These are phyloP conservation scores for Lasiosphaeriaceae sp. DNA, from an alignment of 495 filamentous ascomycete genomes.

Conservation along the genomic window DNA sequence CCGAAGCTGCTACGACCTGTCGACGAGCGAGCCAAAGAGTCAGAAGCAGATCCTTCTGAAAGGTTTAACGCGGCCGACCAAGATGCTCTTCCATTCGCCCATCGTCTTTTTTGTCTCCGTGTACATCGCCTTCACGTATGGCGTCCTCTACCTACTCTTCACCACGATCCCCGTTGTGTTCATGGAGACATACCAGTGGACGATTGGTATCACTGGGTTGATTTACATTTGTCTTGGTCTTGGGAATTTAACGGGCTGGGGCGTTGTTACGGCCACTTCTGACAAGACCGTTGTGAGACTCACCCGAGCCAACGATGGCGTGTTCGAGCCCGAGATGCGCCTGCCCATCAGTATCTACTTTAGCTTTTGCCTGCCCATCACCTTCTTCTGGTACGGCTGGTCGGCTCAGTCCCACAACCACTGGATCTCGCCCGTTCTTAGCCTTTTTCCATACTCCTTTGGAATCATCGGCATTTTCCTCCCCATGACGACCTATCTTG, in stretches of 20 bases:
- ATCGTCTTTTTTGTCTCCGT: slow-evolving; percentile 66
- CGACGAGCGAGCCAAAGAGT: slow-evolving; percentile 7
- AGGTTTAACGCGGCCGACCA: slow-evolving; percentile 50
- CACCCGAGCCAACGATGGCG: slow-evolving; percentile 45
- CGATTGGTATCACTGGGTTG: slow-evolving; percentile 32
- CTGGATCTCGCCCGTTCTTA: slow-evolving; percentile 52
- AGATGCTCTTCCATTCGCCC: slow-evolving; percentile 56
- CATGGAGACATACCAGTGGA: slow-evolving; percentile 46
- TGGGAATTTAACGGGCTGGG: slow-evolving; percentile 37
- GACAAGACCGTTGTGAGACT: slow-evolving; percentile 40
- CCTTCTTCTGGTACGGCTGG: slow-evolving; percentile 50
- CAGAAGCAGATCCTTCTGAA: slow-evolving; percentile 28
- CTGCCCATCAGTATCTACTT: slow-evolving; percentile 38
- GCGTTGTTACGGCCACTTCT: slow-evolving; percentile 31
- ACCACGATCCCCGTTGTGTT: slow-evolving; percentile 65
- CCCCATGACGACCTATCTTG: slow-evolving; percentile 54
- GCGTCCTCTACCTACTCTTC: slow-evolving; percentile 74
- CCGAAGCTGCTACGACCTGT: slow-evolving; percentile 31
- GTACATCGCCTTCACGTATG: slow-evolving; percentile 74
- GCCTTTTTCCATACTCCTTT: slow-evolving; percentile 45
- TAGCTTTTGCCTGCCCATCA: slow-evolving; percentile 35
- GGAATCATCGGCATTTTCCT: slow-evolving; percentile 51
- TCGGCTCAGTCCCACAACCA: slow-evolving; percentile 26
- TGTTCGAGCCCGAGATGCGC: slow-evolving; percentile 57
- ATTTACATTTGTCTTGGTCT: slow-evolving; percentile 45